Conservation (phyloP, 768 basidiomycete genomes). For the Leccinum longicurvipes region DNA sequence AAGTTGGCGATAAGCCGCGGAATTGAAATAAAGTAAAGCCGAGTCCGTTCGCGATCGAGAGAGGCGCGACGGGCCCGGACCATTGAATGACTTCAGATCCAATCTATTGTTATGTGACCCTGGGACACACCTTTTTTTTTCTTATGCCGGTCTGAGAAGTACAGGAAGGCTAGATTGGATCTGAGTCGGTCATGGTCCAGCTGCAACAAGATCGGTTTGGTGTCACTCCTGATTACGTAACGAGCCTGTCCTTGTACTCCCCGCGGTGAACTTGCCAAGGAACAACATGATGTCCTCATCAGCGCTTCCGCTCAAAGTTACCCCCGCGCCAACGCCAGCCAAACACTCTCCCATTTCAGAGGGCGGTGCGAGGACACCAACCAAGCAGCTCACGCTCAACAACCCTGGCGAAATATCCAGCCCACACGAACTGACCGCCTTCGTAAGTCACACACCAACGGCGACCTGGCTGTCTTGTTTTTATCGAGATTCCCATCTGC, state of each 20-base stretch:
- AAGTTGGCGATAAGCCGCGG: neutral
- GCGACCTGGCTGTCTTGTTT: neutral
- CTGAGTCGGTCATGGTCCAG: conserved; percentile 3
- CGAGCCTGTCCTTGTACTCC: neutral
- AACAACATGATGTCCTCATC: conserved; percentile 40
- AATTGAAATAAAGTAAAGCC: neutral
- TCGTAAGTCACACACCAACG: conserved; percentile 53
- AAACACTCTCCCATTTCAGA: conserved; percentile 31
- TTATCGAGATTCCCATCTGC: conserved; percentile 1
- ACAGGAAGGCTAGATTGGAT: no score
- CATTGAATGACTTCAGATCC: conserved; percentile 12
- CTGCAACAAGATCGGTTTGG: neutral
- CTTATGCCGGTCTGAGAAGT: conserved; percentile 3
- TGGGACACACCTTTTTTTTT: neutral
- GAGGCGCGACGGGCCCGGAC: neutral
- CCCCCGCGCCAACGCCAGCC: conserved; percentile 52
- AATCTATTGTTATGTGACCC: conserved; percentile 6
- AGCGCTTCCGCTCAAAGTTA: conserved; percentile 65
- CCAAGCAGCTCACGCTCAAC: conserved; percentile 38
- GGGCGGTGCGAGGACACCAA: conserved; percentile 38
- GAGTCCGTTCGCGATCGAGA: neutral
- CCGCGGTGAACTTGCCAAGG: neutral
- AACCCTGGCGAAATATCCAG: conserved; percentile 73
- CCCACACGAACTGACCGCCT: conserved; percentile 91
- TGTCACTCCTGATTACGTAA: neutral